Base-by-base conservation (phyloP, 2,329 filamentous ascomycete species). In the Kalmusia sp. region DNA sequence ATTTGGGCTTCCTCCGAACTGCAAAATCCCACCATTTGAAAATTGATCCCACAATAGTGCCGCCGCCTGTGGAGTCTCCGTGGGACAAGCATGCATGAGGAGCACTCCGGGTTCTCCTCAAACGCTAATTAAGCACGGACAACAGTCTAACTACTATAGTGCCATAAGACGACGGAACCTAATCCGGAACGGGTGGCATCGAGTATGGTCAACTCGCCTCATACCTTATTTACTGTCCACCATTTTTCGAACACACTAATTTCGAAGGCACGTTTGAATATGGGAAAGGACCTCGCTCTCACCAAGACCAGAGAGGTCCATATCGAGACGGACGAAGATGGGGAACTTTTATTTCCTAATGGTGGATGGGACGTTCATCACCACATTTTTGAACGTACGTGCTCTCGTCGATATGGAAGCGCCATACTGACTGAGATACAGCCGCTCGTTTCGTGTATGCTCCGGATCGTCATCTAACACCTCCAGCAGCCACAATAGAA, bases 401-500 rank as follows among this genome's bases (percentile, higher is more conserved):
- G 17, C 7, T 35, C 21, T 6, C 33, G 4, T 35, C 15, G n/a
- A 35, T 6, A 7, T 35, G 33, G 21, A 5, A 4, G n/a, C n/a
- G n/a, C n/a, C 4, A 5, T 35, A 35, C n/a, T 35, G 17, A 35
- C 33, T 5, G 21, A 35, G 7, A 14, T 35, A 17, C 21, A 50
- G 17, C 33, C n/a, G 14, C 45, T 33, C 21, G 54, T 37, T 69
- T 68, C 39, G 43, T 63, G 35, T 69, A 69, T 39, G 49, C 59
- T 1, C 45, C 60, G 19, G 55, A 67, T 39, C 59, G 64, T 12
- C 68, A 71, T 30, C 54, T 71, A 6, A 71, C 68, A 8, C 68
- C 67, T 8, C 65, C 67, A 2, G 57, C 66, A 0, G 69, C 69
- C 9, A 63, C 63, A 15, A 60, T 69, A 22, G 43, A 54, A 8